These are phyloP conservation scores for Lactarius indigo DNA, from an alignment of 768 basidiomycete genomes.

Conservation along the genomic window DNA sequence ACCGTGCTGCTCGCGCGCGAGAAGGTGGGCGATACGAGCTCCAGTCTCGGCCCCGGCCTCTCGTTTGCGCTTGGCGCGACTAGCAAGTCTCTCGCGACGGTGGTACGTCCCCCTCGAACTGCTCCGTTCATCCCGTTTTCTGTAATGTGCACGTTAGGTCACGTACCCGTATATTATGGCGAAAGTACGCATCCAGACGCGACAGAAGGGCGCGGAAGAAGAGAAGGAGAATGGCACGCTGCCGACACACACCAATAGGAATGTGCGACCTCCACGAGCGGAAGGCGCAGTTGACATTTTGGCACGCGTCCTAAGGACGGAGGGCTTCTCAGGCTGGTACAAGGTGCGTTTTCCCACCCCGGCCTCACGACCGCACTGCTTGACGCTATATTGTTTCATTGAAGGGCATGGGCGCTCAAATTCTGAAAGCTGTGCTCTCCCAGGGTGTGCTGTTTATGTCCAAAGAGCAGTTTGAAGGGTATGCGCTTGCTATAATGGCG, in stretches of 20 bases:
- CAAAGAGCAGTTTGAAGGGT: conserved; percentile 95
- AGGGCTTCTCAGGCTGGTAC: conserved; percentile 94
- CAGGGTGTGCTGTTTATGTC: conserved; percentile 96
- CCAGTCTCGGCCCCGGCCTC: conserved; percentile 72
- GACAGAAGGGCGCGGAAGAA: conserved; percentile 56
- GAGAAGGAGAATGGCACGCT: conserved; percentile 38
- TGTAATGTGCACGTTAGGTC: conserved; percentile 46
- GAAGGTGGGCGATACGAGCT: conserved; percentile 36
- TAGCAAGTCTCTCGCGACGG: conserved; percentile 93
- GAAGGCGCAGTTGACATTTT: conserved; percentile 79
- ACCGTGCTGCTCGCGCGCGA: conserved; percentile 56
- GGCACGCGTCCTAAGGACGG: conserved; percentile 59
- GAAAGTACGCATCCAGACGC: conserved; percentile 93
- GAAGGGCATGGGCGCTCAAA: conserved; percentile 95
- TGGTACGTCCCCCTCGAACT: conserved; percentile 51
- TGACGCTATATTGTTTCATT: conserved; percentile 1
- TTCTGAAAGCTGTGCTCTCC: conserved; percentile 90
- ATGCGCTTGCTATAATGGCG: conserved; percentile 71
- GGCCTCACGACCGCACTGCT: neutral
- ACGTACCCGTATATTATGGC: conserved; percentile 97
- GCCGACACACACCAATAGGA: conserved; percentile 36
- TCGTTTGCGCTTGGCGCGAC: conserved; percentile 86
- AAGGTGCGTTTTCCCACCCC: conserved; percentile 53
- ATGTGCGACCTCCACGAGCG: conserved; percentile 41
- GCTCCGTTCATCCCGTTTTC: neutral